Evolutionary conservation across 2,329 filamentous ascomycete genomes (phyloP).

Genomic region (Hypoxylon sp.): DNA sequence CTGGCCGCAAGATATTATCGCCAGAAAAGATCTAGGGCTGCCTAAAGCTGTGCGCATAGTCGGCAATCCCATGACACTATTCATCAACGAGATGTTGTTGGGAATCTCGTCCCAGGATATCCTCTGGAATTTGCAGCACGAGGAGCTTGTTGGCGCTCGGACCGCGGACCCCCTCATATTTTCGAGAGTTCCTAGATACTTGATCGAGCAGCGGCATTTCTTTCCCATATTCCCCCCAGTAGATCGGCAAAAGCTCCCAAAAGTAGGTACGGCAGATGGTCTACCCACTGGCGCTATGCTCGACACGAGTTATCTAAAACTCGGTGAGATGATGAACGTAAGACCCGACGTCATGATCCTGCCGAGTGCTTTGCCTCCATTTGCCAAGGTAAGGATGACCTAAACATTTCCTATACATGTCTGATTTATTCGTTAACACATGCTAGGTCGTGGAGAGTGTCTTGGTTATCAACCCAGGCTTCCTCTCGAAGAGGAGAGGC

Average conservation of each 20-base stretch:
- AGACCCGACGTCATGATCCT: conserved; percentile 87
- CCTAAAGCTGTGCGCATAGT: conserved; percentile 81
- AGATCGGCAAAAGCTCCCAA: conserved; percentile 76
- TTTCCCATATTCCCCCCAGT: conserved; percentile 89
- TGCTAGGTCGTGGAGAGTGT: conserved; percentile 89
- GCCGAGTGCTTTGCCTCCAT: conserved; percentile 86
- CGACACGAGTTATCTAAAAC: conserved; percentile 86
- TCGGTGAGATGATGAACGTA: conserved; percentile 91
- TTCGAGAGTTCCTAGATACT: conserved; percentile 79
- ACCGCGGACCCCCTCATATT: conserved; percentile 73
- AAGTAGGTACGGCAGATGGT: conserved; percentile 72
- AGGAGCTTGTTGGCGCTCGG: conserved; percentile 76
- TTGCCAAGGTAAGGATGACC: conserved; percentile 79
- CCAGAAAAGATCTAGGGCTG: conserved; percentile 80
- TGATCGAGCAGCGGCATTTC: conserved; percentile 93
- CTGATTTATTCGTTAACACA: conserved; percentile 17
- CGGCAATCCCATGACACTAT: conserved; percentile 91
- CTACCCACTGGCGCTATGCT: conserved; percentile 81
- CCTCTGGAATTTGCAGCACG: conserved; percentile 83
- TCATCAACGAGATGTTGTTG: conserved; percentile 87
- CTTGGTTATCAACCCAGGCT: conserved; percentile 90
- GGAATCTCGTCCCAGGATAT: conserved; percentile 88
- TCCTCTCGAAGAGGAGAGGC: conserved; percentile 85
- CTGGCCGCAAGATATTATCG: conserved; percentile 73
- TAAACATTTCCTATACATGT: conserved; percentile 6